A percentile compares a stretch with the other conserved stretches of the same genome.
phyloP scores from a whole-genome alignment of 352 stramenopile genomes.

The Globisporangium camurandrum region DNA sequence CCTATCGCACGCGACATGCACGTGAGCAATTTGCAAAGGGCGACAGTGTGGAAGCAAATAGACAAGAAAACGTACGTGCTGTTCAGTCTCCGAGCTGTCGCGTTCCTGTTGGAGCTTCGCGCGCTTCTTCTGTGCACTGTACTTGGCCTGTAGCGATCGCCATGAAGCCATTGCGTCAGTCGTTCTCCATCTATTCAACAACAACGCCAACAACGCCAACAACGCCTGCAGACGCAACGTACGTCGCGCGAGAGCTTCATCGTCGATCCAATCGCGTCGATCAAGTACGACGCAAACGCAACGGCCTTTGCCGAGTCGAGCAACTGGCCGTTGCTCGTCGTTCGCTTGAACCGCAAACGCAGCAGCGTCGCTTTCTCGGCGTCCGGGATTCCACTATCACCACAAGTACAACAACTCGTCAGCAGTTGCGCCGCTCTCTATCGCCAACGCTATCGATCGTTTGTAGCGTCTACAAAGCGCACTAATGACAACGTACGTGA shows the following conservation, averaged over 20 bases:
- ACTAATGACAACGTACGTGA: slow-evolving; percentile 32
- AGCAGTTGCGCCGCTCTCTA: too few relatives aligned
- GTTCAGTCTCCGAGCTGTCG: slow-evolving; percentile 19
- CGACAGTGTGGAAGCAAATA: neutral
- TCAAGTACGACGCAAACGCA: slow-evolving; percentile 34
- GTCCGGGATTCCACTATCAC: slow-evolving; percentile 51
- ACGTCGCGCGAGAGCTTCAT: slow-evolving; percentile 77
- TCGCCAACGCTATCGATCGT: neutral
- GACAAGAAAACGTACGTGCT: slow-evolving; percentile 19
- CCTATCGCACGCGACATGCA: slow-evolving; percentile 15
- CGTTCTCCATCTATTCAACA: neutral
- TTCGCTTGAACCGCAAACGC: slow-evolving; percentile 55
- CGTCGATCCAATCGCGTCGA: slow-evolving; percentile 59
- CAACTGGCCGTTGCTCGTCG: slow-evolving; percentile 49
- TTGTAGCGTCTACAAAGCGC: too few relatives aligned
- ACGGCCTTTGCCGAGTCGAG: slow-evolving; percentile 43
- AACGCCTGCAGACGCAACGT: slow-evolving; percentile 7
- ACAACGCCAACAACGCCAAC: neutral
- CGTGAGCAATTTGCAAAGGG: too few relatives aligned
- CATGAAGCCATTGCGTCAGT: neutral
- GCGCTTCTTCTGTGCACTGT: slow-evolving; percentile 66
- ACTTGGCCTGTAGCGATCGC: slow-evolving; percentile 39
- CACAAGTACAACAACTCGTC: too few relatives aligned
- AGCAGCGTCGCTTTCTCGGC: slow-evolving; percentile 58
- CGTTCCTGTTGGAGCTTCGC: slow-evolving; percentile 53